Conservation (phyloP, 129 eudicot species). For the Flaveria brownii region DNA sequence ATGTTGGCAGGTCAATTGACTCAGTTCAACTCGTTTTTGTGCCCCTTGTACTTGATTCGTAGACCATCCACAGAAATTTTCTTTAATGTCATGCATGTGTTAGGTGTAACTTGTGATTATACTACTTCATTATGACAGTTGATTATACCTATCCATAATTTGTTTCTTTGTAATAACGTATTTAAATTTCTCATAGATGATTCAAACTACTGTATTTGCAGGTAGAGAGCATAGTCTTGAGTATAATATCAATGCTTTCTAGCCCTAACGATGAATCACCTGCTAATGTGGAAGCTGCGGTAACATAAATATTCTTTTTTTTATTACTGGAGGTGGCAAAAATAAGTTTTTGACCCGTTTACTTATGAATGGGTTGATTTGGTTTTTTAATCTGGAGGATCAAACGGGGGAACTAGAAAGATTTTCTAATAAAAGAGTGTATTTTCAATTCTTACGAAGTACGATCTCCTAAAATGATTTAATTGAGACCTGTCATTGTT, state of each 20-base stretch:
- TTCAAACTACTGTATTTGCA: constrained; percentile 28
- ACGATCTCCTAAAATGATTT: not conserved
- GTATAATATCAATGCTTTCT: constrained; percentile 81
- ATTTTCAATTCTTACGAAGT: not conserved
- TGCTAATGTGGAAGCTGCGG: constrained; percentile 93
- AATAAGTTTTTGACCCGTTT: not conserved
- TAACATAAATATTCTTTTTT: constrained; percentile 26
- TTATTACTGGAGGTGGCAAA: not conserved
- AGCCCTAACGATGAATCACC: constrained; percentile 85
- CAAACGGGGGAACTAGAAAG: not conserved
- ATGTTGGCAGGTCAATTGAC: not conserved
- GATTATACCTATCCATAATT: not conserved
- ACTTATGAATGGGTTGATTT: not conserved
- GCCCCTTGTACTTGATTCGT: not conserved
- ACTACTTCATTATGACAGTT: not conserved
- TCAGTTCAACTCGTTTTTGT: not conserved
- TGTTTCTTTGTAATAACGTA: not conserved
- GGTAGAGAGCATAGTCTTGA: constrained; percentile 84
- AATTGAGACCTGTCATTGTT: not conserved
- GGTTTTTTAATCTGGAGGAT: not conserved
- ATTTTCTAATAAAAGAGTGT: not conserved
- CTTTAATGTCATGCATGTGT: not conserved
- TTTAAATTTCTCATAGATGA: not conserved
- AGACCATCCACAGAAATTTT: not conserved
- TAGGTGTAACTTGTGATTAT: not conserved